Evolutionary conservation across 2,329 filamentous ascomycete genomes (phyloP), one percentile per base, ranked within the genome.

Genomic region (Xylariaceae sp.): DNA sequence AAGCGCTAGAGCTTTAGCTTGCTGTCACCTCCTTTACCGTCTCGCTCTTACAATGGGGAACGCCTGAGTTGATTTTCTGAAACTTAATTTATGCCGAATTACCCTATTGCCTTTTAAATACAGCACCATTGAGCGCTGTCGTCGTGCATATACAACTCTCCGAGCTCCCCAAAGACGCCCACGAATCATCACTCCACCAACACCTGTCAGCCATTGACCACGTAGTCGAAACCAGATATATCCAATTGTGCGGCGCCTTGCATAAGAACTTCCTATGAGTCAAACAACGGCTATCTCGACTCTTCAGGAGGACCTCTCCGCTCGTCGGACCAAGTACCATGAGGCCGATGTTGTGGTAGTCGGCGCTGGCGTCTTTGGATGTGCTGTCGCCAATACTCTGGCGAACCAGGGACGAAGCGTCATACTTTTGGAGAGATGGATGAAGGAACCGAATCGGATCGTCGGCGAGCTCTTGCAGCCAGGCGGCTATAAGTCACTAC

Each of bases 391-490:
- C 15, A 89, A 87, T 59, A 85, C 93, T 18, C 81, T 97, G 39
- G 92, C 89, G 54, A 87, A 89, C 64, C 94, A 97, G 75, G 92
- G 92, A 48, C 86, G 94, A 59, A 95, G 89, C 70, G 92, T 99
- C 21, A 81, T 97, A 21, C 78, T 99, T 45, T 83, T 99, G 44
- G 94, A 99, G 77, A 84, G 84, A 66, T 95, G 86, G 75, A 79
- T 97, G 74, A 91, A 91, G 73, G 88, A 97, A 77, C 94, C 94
- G 16, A 89, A 97, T 75, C 86, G 94, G 60, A 99, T 99, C 63
- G 92, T 99, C 41, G 94, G 94, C 64, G 94, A 99, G 76, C 77
- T 99, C 60, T 77, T 99, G 64, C 94, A 99, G 74, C 94, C 94
- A 0, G 94, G 94, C 44, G 94, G 94, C 43, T 86, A 96, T 27